These are phyloP conservation scores for Coccomyxa subellipsoidea DNA, from an alignment of 163 green algal genomes.

Conservation along the genomic window DNA sequence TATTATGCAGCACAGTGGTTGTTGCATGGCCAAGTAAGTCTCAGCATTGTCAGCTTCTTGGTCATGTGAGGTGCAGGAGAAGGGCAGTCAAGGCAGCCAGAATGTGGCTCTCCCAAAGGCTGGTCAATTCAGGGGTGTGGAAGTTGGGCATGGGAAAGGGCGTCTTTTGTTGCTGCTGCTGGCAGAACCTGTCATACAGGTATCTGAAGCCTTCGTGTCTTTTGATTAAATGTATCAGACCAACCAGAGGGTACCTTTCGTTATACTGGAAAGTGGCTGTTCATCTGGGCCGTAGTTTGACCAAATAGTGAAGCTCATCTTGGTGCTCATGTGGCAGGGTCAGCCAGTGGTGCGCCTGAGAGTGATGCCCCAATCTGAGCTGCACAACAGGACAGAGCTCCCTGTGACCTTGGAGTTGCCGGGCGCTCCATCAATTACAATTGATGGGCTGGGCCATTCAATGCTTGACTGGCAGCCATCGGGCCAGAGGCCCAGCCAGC, in stretches of 20 bases:
- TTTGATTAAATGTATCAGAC: not conserved
- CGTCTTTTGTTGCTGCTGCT: not conserved
- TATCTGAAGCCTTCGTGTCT: no score
- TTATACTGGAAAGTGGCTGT: no score
- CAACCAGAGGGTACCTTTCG: no score
- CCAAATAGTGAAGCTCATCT: no score
- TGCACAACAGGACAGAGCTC: slow-evolving; percentile 33
- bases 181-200: not conserved
- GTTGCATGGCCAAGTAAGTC: no score
- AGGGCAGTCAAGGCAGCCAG: not conserved
- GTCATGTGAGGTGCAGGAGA: not conserved
- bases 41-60: no score
- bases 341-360: slow-evolving; percentile 20
- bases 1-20: no score
- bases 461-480: not conserved
- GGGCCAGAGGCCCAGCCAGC: not conserved
- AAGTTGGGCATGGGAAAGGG: not conserved
- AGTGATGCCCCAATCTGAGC: slow-evolving; percentile 25
- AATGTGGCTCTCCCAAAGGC: not conserved
- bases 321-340: not conserved
- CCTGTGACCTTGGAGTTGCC: slow-evolving; percentile 6
- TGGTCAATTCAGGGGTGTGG: not conserved
- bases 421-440: not conserved
- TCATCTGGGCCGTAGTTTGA: no score
- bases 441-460: not conserved